Evolutionary conservation across 352 stramenopile genomes (phyloP).

Genomic region (Pythium scleroteichum): DNA sequence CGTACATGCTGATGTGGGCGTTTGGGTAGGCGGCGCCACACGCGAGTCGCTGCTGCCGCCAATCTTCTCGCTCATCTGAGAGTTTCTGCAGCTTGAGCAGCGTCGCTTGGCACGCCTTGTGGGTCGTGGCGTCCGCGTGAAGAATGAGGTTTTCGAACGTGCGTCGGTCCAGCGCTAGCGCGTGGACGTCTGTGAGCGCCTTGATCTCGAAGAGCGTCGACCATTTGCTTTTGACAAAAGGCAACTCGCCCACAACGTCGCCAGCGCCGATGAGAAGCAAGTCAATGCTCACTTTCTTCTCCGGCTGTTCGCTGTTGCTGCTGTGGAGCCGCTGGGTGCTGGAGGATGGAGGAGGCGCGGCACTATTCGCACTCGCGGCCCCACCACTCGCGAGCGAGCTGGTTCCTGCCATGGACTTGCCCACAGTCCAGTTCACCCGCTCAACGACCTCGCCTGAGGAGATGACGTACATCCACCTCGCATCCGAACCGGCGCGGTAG

Average conservation of each 20-base stretch:
- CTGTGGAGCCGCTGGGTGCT: constrained; percentile 1
- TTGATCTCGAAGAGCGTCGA: constrained; percentile 65
- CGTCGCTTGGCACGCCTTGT: constrained; percentile 42
- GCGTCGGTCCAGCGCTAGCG: constrained; percentile 57
- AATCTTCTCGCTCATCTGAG: constrained; percentile 63
- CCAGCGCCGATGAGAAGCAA: constrained; percentile 55
- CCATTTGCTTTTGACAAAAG: constrained; percentile 56
- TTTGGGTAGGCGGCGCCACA: constrained; percentile 68
- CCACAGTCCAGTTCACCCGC: constrained; percentile 57
- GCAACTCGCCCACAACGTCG: constrained; percentile 61
- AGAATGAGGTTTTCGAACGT: constrained; percentile 67
- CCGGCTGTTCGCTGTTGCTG: constrained; percentile 31
- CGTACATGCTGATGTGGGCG: constrained; percentile 72
- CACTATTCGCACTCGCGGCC: not conserved
- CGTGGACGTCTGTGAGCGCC: constrained; percentile 62
- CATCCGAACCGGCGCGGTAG: constrained; percentile 59
- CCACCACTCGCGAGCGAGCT: constrained; percentile 13
- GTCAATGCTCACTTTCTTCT: constrained; percentile 77
- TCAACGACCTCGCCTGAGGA: constrained; percentile 70
- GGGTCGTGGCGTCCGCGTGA: constrained; percentile 40
- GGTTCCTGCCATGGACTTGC: constrained; percentile 1
- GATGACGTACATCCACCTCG: constrained; percentile 78
- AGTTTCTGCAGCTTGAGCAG: constrained; percentile 49
- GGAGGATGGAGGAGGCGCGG: not conserved
- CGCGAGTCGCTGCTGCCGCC: constrained; percentile 67